Conservation (phyloP, 2,329 filamentous ascomycete genomes). For the Neurospora sp. region DNA sequence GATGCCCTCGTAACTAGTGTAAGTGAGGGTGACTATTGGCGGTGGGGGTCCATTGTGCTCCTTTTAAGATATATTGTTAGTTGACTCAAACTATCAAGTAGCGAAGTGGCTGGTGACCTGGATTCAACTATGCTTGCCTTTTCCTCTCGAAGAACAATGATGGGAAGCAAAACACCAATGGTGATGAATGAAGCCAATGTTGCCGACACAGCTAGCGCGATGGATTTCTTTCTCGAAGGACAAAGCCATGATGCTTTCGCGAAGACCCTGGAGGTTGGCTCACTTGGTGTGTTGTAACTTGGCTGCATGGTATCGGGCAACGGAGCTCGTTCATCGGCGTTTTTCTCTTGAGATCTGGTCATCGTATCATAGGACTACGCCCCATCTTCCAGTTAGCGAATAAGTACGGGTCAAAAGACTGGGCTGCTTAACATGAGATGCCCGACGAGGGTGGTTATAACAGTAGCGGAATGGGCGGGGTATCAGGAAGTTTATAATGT, state of each 20-base stretch:
- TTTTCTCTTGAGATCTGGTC: not conserved
- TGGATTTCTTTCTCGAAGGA: not conserved
- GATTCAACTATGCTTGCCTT: not conserved
- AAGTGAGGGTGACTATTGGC: conserved; percentile 30
- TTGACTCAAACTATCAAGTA: conserved; percentile 2
- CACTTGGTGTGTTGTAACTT: not conserved
- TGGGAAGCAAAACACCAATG: not conserved
- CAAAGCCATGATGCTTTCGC: not conserved
- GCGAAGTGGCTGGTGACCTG: not conserved
- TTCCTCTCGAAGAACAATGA: not conserved
- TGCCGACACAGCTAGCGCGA: not conserved
- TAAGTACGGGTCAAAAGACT: not conserved
- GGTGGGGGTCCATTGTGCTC: not conserved
- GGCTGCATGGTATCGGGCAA: not conserved
- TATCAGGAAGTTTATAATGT: not conserved
- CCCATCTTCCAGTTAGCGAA: not conserved
- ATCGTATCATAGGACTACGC: not conserved
- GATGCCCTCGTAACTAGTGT: conserved; percentile 34
- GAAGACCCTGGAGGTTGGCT: not conserved
- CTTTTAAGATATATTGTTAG: not conserved
- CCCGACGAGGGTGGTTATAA: not conserved
- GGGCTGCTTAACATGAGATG: not conserved
- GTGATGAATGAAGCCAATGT: not conserved
- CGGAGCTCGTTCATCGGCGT: not conserved
- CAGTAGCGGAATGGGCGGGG: not conserved